Base-by-base conservation (phyloP, 2,329 filamentous ascomycete genomes). In the Neonectria neomacrospora region DNA sequence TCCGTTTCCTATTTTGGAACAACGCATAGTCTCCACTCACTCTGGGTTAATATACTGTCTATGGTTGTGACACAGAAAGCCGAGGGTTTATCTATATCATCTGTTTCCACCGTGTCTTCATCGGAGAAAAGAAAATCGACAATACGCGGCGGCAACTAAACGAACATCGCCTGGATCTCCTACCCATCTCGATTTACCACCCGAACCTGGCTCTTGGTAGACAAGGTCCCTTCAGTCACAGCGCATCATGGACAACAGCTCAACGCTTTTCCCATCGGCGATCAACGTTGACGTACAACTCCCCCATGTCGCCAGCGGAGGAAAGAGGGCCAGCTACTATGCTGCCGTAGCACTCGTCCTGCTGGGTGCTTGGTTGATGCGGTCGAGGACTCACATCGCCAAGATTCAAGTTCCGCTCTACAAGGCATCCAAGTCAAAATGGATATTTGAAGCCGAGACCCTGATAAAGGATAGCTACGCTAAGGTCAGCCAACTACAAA, bases 361-460 rank as follows among this genome's bases (percentile, higher is more conserved):
- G 11, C 42, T 82, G 5, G 74, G 75, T 14, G 70, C 77, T 22
- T 84, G 79, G 77, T 41, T 80, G n/a, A 71, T 82, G n/a, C 75
- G 75, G 50, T 71, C 75, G 16, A 70, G 64, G 41, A 79, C 77
- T 54, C 70, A 72, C 41, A 68, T 70, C 37, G 66, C 68, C 11
- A 55, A 71, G 28, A 75, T 82, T 4, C 74, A 79, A 11, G 75
- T 79, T 4, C 83, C 83, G 0, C 81, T 82, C 52, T 85, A 83
- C 72, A 80, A 82, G 65, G 83, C 82, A 0, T 77, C 81, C 7
- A 81, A 81, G 68, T 75, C 78, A 54, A 84, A 80, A 71, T 85
- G 83, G 83, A 82, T 85, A 67, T 84, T 85, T 55, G 78, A 79
- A 61, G 83, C 83, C 26, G 83, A 85, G 69, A 74, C 71, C 1